Base-by-base conservation (phyloP, 257 asterid genomes). In the Solanum appendiculatum region DNA sequence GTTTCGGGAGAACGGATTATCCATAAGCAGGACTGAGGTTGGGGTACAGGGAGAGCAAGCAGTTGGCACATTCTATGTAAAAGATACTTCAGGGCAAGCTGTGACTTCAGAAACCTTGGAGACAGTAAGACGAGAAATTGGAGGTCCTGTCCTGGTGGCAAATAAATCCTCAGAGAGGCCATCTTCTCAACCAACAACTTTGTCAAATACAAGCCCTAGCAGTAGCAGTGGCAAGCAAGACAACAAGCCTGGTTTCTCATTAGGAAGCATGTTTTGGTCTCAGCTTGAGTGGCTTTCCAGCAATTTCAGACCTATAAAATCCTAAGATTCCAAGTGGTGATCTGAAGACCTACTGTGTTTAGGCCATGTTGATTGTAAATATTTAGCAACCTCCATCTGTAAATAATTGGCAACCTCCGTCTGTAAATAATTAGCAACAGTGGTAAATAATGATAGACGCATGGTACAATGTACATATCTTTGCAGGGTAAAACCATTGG, bases 21-120 rank as follows among this genome's bases (percentile, higher is more conserved):
- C 99, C 8, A 95, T 97, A 90, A 89, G 90, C 5, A 89, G 95
- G 86, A 94, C 93, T 0, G 98, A 97, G 91, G 82, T 97, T 0
- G 95, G 98, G 33, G 86, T 91, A n/a, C 90, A 88, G 11, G 97
- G 94, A 0, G 95, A 91, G 68, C 90, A 90, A 23, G 98, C 98
- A 6, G 82, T 92, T 5, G 99, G 99, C 7, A 93, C 99, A 15
- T 97, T 97, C 89, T 96, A 94, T 16, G 94, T 97, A 48, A 94
- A 89, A 66, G 98, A 94, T 84, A 82, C 94, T 44, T 93, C 98
- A 0, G 97, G 96, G 64, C 92, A 93, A 36, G 86, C 82, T 7
- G 96, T 93, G 69, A 89, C 77, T 25, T 69, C 90, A 54, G 86
- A 90, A 82, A 92, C 93, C 14, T 33, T 94, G 66, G 98, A 95